These are phyloP conservation scores for Passiflora organensis DNA, from an alignment of 345 rosid genomes.

Conservation along the genomic window DNA sequence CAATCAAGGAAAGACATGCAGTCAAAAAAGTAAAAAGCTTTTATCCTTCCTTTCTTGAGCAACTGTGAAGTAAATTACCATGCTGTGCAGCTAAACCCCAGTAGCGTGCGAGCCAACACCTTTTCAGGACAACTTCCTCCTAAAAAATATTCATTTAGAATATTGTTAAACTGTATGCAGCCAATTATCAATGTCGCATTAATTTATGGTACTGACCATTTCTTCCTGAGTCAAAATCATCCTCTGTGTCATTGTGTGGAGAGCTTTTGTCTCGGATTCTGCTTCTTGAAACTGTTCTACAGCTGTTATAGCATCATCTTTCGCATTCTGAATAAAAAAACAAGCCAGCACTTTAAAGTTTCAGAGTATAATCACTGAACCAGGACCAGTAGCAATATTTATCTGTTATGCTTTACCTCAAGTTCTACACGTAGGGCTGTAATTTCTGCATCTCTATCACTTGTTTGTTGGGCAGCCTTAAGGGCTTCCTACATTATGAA, in stretches of 20 bases:
- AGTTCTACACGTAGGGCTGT: conserved; percentile 66
- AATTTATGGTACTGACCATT: conserved; percentile 60
- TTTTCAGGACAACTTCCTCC: conserved; percentile 99
- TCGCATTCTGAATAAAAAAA: conserved; percentile 52
- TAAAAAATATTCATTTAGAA: conserved; percentile 10
- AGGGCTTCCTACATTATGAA: conserved; percentile 70
- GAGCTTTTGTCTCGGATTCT: conserved; percentile 80
- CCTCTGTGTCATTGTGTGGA: conserved; percentile 87
- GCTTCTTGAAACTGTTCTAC: conserved; percentile 70
- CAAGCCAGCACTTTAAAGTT: conserved; percentile 16
- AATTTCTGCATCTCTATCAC: conserved; percentile 65
- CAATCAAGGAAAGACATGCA: neutral
- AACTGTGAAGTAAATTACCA: conserved; percentile 42
- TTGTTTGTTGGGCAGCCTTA: conserved; percentile 74
- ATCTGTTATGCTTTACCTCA: conserved; percentile 52
- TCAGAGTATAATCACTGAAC: conserved; percentile 7
- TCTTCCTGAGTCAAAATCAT: conserved; percentile 89
- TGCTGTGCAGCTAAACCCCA: conserved; percentile 87
- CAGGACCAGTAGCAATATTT: conserved; percentile 11
- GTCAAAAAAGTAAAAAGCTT: no score
- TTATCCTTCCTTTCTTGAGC: no score
- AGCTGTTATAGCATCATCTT: conserved; percentile 61
- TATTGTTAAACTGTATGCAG: conserved; percentile 7
- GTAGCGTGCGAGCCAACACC: conserved; percentile 99
- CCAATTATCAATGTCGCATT: conserved; percentile 10